Base-by-base conservation (phyloP, 495 filamentous ascomycete species). In the Aspergillus wentii region DNA sequence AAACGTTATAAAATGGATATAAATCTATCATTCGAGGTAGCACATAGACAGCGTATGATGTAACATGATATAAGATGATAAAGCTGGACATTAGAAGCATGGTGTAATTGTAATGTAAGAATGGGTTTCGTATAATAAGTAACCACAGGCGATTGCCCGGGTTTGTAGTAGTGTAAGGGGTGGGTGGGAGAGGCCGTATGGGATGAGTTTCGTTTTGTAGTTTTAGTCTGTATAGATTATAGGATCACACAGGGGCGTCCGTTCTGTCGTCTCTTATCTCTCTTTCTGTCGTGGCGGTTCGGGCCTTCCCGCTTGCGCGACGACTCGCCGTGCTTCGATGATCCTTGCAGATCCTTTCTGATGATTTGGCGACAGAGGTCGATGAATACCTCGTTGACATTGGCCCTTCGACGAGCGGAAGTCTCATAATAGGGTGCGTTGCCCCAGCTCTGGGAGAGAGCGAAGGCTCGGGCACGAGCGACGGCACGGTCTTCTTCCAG, bases 401-500 rank as follows among this genome's bases (percentile, higher is more conserved):
- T 97, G 40, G 83, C 82, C 71, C 72, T 64, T 50, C 86, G 79
- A 35, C 90, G 74, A 27, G 92, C 92, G 36, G 82, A 88, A 17
- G 92, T 85, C 69, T 98, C 92, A 58, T 97, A 97, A 61, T 96
- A 96, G 2, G 92, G 94, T 18, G 85, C 86, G 46, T 82, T 80
- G 27, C 83, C 84, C 92, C 92, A 98, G 51, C 72, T 80, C 52
- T 94, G 86, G 13, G 84, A 87, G 35, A 96, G 71, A n/a, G 77
- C 64, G 56, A 96, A 95, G 14, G 88, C 92, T 41, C 81, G 82
- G 29, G 83, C 76, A 14, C 88, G 79, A 15, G 86, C 82, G 18
- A 98, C 88, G 13, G 76, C 77, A 22, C 92, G 82, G 52, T 95
- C 86, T 52, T 95, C 89, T 62, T 94, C 88, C 9, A 98, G 78